These are phyloP conservation scores for Leishmania amazonensis DNA, from an alignment of 208 protist species.

Conservation along the genomic window DNA sequence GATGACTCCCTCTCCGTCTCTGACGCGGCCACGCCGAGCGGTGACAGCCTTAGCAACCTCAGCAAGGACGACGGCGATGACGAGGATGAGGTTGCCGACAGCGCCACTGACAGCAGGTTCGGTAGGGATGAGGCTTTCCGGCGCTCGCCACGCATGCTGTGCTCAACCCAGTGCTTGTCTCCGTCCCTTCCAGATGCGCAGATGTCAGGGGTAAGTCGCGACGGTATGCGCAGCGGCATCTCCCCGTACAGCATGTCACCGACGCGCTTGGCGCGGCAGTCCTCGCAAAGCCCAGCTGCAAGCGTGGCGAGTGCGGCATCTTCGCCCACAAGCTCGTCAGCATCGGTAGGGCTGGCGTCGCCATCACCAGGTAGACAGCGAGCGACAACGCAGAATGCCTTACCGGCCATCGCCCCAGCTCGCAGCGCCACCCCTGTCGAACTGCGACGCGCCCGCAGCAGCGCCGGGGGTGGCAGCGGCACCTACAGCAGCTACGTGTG, in stretches of 20 bases:
- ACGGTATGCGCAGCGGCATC: background rate
- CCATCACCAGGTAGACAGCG: background rate
- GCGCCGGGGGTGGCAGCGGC: background rate
- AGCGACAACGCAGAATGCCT: background rate
- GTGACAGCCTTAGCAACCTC: background rate
- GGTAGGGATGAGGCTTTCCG: background rate
- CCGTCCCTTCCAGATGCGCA: background rate
- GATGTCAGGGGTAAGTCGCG: background rate
- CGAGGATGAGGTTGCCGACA: background rate
- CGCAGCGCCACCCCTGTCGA: background rate
- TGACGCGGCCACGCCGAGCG: background rate
- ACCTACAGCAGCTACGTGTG: slow-evolving; percentile 4
- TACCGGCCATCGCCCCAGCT: background rate
- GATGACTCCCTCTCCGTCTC: background rate
- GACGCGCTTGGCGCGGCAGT: background rate
- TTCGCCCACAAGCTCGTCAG: background rate
- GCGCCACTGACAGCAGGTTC: background rate
- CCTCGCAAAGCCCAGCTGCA: background rate
- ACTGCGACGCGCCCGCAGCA: background rate
- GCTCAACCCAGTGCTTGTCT: background rate
- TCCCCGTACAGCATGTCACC: slow-evolving; percentile 16
- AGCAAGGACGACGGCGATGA: background rate
- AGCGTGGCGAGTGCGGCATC: background rate
- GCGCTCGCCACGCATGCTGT: background rate
- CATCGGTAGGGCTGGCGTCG: background rate